phyloP scores from a whole-genome alignment of 495 filamentous ascomycete species.

The Hyaloscypha hepaticicola region DNA sequence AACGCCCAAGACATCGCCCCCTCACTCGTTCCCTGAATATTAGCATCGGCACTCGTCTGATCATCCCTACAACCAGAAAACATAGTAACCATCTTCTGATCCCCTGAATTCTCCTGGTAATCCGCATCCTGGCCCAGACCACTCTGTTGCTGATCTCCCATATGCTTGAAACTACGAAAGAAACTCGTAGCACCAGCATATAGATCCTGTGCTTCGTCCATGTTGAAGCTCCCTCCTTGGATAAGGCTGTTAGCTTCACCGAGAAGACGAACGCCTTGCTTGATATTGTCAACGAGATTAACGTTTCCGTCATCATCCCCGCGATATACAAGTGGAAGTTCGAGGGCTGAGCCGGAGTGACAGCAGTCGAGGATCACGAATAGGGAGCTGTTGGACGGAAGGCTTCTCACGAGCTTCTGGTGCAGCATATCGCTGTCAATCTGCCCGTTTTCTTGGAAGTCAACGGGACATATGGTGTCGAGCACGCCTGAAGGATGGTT shows the following conservation, averaged over 20 bases:
- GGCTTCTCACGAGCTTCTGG: constrained; percentile 47
- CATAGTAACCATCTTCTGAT: constrained; percentile 57
- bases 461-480: constrained; percentile 56
- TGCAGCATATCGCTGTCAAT: constrained; percentile 52
- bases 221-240: constrained; percentile 46
- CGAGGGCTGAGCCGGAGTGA: constrained; percentile 58
- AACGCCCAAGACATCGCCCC: constrained; percentile 63
- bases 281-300: constrained; percentile 52
- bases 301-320: constrained; percentile 55
- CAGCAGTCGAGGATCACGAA: constrained; percentile 62
- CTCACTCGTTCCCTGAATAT: constrained; percentile 44
- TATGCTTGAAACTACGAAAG: constrained; percentile 52
- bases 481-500: constrained; percentile 41
- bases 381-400: constrained; percentile 50
- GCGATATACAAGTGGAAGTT: constrained; percentile 57
- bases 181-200: constrained; percentile 55
- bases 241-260: constrained; percentile 47
- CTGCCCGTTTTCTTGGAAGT: constrained; percentile 50
- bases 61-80: constrained; percentile 60
- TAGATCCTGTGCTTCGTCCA: constrained; percentile 51
- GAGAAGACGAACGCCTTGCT: constrained; percentile 48
- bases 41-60: constrained; percentile 59
- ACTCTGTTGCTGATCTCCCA: constrained; percentile 41
- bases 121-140: constrained; percentile 45
- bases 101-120: constrained; percentile 30